Percentiles rank a stretch among this genome's conserved stretches.
Conservation (phyloP, 2,329 filamentous ascomycete species). For the Trichocomaceae sp. region DNA sequence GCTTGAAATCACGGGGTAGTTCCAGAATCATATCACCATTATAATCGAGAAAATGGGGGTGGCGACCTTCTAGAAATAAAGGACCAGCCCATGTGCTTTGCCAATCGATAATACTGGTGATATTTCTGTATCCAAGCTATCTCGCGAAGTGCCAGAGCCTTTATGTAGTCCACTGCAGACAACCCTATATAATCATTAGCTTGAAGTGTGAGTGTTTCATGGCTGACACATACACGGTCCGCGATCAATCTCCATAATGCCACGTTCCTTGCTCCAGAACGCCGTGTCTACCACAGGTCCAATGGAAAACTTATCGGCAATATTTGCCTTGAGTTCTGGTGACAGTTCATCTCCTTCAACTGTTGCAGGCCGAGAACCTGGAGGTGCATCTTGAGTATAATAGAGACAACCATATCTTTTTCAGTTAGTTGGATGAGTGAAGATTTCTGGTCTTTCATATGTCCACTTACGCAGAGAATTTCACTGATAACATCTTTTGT, state of each 20-base stretch:
- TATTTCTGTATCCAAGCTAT: conserved; percentile 29
- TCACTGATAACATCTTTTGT: conserved; percentile 31
- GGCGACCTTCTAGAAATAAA: conserved; percentile 21
- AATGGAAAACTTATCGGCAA: conserved; percentile 30
- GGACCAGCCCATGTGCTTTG: conserved; percentile 29
- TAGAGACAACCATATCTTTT: conserved; percentile 36
- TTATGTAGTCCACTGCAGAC: conserved; percentile 26
- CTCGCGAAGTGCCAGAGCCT: conserved; percentile 28
- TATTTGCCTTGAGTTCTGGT: conserved; percentile 24
- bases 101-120: conserved; percentile 41
- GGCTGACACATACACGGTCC: conserved; percentile 38
- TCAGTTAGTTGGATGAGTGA: conserved; percentile 15
- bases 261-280: conserved; percentile 33
- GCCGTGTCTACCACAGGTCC: conserved; percentile 30
- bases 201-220: background rate
- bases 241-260: conserved; percentile 29
- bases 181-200: conserved; percentile 24
- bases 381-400: conserved; percentile 26
- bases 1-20: conserved; percentile 20
- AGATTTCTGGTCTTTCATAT: conserved; percentile 9
- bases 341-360: conserved; percentile 21
- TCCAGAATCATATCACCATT: conserved; percentile 21
- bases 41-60: conserved; percentile 22
- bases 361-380: conserved; percentile 25
- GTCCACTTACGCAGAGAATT: conserved; percentile 27